These are phyloP conservation scores for Perkinsela sp. DNA, from an alignment of 208 protist species.

Conservation along the genomic window DNA sequence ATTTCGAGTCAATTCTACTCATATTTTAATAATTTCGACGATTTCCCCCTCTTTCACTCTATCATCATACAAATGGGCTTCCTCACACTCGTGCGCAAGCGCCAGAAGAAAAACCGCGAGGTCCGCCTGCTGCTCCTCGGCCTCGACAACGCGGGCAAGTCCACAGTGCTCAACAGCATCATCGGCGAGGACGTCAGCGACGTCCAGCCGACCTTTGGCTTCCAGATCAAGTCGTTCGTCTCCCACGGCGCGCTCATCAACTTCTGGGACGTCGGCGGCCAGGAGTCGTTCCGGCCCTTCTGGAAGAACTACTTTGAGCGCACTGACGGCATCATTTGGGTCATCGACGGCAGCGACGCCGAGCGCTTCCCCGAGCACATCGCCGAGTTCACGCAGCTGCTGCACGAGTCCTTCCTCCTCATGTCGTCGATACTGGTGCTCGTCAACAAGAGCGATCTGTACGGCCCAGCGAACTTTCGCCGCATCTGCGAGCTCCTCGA, in stretches of 20 bases:
- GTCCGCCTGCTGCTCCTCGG: slow-evolving; percentile 92
- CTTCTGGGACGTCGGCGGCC: slow-evolving; percentile 99
- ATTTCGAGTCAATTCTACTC: too few species aligned
- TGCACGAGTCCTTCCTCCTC: slow-evolving; percentile 83
- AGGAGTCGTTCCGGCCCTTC: slow-evolving; percentile 91
- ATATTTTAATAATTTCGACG: too few species aligned
- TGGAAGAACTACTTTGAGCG: slow-evolving; percentile 91
- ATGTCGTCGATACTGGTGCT: slow-evolving; percentile 95
- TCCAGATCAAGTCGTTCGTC: slow-evolving; percentile 93
- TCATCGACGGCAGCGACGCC: slow-evolving; percentile 81
- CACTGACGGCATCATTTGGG: slow-evolving; percentile 82
- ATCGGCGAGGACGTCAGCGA: slow-evolving; percentile 86
- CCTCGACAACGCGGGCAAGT: slow-evolving; percentile 88
- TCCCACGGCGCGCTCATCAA: slow-evolving; percentile 86
- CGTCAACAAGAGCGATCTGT: slow-evolving; percentile 98
- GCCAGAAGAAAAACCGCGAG: slow-evolving; percentile 92
- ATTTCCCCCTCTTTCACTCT: too few species aligned
- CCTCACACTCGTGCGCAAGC: slow-evolving; percentile 87
- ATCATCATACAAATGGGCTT: slow-evolving; percentile 81
- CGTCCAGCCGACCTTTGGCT: slow-evolving; percentile 91
- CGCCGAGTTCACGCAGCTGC: slow-evolving; percentile 69
- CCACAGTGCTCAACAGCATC: slow-evolving; percentile 94
- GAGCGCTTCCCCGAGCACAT: slow-evolving; percentile 66
- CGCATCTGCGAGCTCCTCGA: slow-evolving; percentile 28
- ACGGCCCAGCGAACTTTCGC: slow-evolving; percentile 24